Conservation (phyloP, 202 grass and related monocot genomes). For the Panicum hallii region DNA sequence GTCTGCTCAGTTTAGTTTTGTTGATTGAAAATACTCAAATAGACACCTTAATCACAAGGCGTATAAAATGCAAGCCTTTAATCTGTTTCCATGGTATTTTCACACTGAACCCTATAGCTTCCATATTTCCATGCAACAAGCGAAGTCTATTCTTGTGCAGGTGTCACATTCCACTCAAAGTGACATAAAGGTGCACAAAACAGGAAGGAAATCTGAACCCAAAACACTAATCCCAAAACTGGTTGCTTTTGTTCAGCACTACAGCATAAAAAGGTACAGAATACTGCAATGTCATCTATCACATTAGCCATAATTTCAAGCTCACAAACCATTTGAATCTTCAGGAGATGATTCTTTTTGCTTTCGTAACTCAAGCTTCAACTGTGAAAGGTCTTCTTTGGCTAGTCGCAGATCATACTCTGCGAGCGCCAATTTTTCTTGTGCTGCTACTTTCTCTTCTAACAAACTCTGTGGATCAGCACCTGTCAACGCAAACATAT, state of each 20-base stretch:
- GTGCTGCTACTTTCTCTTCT: slow-evolving; percentile 82
- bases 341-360: slow-evolving; percentile 63
- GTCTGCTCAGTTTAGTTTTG: neutral
- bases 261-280: slow-evolving; percentile 23
- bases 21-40: slow-evolving; percentile 2
- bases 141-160: neutral
- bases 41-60: slow-evolving; percentile 20
- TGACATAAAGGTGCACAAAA: neutral
- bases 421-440: slow-evolving; percentile 79
- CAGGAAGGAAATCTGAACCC: neutral
- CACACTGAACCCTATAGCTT: slow-evolving; percentile 30
- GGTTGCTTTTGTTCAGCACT: slow-evolving; percentile 2
- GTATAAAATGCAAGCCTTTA: slow-evolving; percentile 1
- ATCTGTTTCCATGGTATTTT: slow-evolving; percentile 1
- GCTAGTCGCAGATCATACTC: slow-evolving; percentile 93
- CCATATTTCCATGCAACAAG: slow-evolving; percentile 25
- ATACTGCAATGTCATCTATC: slow-evolving; percentile 10
- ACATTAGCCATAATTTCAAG: slow-evolving; percentile 21
- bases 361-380: slow-evolving; percentile 82
- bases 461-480: slow-evolving; percentile 93
- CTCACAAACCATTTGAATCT: slow-evolving; percentile 62
- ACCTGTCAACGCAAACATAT: slow-evolving; percentile 57
- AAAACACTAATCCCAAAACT: slow-evolving; percentile 9
- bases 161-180: neutral
- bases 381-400: slow-evolving; percentile 80